phyloP scores from a whole-genome alignment of 768 basidiomycete genomes.

The Leccinum subgranulosum region DNA sequence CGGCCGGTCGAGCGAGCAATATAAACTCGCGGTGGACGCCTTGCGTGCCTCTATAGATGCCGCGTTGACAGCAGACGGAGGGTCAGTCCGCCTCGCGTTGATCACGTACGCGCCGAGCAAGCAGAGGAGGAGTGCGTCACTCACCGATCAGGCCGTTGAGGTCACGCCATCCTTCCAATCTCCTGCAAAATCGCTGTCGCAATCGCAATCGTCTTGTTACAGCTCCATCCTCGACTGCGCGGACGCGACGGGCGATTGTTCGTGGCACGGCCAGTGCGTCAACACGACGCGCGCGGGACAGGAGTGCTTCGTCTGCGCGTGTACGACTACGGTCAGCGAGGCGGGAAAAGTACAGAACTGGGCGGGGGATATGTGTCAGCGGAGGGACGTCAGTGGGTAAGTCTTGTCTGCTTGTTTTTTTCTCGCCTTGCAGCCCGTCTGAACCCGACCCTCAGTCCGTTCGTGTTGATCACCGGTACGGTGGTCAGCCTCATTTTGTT shows the following conservation, averaged over 20 bases:
- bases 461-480: conserved; percentile 71
- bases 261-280: conserved; percentile 67
- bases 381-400: conserved; percentile 77
- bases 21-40: conserved; percentile 41
- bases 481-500: conserved; percentile 61
- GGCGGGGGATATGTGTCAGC: conserved; percentile 76
- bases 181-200: background rate
- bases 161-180: conserved; percentile 44
- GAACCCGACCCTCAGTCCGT: conserved; percentile 47
- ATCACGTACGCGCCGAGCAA: conserved; percentile 43
- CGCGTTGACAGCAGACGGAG: conserved; percentile 31
- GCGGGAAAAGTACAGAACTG: conserved; percentile 60
- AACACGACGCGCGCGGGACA: conserved; percentile 56
- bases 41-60: conserved; percentile 48
- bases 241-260: conserved; percentile 64
- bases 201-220: conserved; percentile 63
- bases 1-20: conserved; percentile 55
- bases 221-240: conserved; percentile 50
- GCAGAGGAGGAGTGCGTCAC: conserved; percentile 37
- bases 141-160: conserved; percentile 43
- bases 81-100: conserved; percentile 47
- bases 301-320: conserved; percentile 48
- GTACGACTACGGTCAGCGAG: conserved; percentile 45
- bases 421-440: too few relatives aligned
- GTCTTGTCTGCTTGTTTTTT: conserved; percentile 29